Conservation (phyloP, 2,329 filamentous ascomycete species). For the Epichloe bromicola region DNA sequence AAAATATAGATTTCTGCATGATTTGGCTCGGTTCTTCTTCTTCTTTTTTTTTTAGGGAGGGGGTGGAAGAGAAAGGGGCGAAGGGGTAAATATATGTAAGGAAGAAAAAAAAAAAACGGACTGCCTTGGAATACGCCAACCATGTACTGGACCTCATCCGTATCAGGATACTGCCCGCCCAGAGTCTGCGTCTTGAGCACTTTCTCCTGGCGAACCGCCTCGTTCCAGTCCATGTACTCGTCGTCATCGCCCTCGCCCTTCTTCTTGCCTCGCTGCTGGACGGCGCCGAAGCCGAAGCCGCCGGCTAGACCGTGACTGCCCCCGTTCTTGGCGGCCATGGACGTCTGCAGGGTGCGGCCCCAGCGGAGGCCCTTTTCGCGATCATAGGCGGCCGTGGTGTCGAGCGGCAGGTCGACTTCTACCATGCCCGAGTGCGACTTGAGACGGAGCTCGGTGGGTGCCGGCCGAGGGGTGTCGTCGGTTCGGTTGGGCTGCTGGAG, state of each 20-base stretch:
- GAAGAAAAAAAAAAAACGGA: conserved; percentile 27
- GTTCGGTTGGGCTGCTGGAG: conserved; percentile 80
- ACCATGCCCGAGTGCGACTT: conserved; percentile 74
- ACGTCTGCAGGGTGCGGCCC: conserved; percentile 61
- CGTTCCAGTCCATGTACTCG: conserved; percentile 45
- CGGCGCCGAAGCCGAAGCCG: conserved; percentile 52
- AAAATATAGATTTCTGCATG: neutral
- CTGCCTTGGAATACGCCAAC: conserved; percentile 79
- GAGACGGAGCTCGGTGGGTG: conserved; percentile 63
- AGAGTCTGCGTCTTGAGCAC: conserved; percentile 72
- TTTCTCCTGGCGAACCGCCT: conserved; percentile 54
- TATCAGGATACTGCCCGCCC: conserved; percentile 63
- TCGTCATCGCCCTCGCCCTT: conserved; percentile 32
- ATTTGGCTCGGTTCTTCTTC: neutral
- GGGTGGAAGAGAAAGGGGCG: conserved; percentile 2
- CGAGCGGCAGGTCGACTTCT: conserved; percentile 82
- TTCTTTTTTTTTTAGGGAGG: neutral
- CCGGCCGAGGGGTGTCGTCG: conserved; percentile 33
- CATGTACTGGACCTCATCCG: conserved; percentile 72
- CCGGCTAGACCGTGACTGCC: conserved; percentile 59
- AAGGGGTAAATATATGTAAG: neutral
- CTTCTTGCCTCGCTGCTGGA: conserved; percentile 28
- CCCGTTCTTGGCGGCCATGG: conserved; percentile 42
- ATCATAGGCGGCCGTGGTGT: conserved; percentile 64
- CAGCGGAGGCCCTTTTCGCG: conserved; percentile 69